These are phyloP conservation scores for Blastomyces percursus DNA, from an alignment of 2,329 filamentous ascomycete genomes.

Conservation along the genomic window DNA sequence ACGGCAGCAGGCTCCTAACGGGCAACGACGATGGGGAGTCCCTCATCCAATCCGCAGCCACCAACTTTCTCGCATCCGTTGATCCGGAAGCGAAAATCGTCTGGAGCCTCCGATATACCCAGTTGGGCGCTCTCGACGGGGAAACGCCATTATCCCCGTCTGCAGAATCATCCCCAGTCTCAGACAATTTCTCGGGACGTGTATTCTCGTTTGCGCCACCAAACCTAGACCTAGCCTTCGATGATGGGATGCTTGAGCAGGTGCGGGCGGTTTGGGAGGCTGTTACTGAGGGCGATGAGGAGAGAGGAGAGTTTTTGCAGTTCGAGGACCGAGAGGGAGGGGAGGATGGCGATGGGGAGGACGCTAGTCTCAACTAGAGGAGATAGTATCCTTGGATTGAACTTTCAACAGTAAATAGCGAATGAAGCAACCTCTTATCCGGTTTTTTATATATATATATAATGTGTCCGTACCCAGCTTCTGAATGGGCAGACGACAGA, in stretches of 20 bases:
- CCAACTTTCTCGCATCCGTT: slow-evolving; percentile 33
- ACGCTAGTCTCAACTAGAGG: neutral
- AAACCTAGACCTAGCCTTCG: slow-evolving; percentile 58
- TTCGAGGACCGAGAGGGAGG: slow-evolving; percentile 62
- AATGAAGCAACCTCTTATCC: too few relatives aligned
- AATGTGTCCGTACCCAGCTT: too few relatives aligned
- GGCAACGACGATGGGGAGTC: slow-evolving; percentile 26
- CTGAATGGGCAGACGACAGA: too few relatives aligned
- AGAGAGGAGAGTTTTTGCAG: slow-evolving; percentile 55
- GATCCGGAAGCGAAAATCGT: slow-evolving; percentile 32
- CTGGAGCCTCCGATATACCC: slow-evolving; percentile 46
- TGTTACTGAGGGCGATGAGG: slow-evolving; percentile 44
- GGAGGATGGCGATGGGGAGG: neutral
- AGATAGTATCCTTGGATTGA: neutral
- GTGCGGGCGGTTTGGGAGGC: slow-evolving; percentile 61
- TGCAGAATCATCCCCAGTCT: neutral
- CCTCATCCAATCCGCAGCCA: slow-evolving; percentile 29
- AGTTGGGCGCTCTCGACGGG: slow-evolving; percentile 25
- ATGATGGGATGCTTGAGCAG: slow-evolving; percentile 56
- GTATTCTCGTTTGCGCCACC: slow-evolving; percentile 49
- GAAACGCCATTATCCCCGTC: neutral
- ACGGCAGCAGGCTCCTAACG: slow-evolving; percentile 39
- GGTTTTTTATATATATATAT: too few relatives aligned
- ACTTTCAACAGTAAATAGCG: too few relatives aligned
- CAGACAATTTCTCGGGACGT: slow-evolving; percentile 27